phyloP scores from a whole-genome alignment of 805 yeast genomes.

The Nematodospora valgi region DNA sequence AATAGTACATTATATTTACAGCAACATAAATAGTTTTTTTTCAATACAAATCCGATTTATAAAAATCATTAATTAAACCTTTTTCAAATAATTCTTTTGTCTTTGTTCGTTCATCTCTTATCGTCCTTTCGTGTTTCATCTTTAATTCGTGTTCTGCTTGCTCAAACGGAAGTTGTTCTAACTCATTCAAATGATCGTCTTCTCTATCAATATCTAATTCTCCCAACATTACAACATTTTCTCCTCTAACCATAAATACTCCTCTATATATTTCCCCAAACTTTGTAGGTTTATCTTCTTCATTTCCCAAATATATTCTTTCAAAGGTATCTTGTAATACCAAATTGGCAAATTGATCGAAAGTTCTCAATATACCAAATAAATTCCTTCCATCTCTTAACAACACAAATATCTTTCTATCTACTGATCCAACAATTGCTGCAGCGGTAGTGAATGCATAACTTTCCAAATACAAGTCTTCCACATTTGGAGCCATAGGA shows the following conservation, averaged over 20 bases:
- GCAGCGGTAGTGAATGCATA: conserved; percentile 87
- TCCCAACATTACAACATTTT: conserved; percentile 90
- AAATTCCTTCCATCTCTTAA: conserved; percentile 87
- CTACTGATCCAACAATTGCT: conserved; percentile 84
- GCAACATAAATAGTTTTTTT: background rate
- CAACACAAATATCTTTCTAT: conserved; percentile 76
- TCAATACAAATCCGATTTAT: conserved; percentile 52
- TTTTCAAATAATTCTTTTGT: conserved; percentile 47
- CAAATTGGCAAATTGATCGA: conserved; percentile 92
- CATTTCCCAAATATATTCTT: conserved; percentile 59
- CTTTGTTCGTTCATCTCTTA: conserved; percentile 41
- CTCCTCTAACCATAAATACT: conserved; percentile 89
- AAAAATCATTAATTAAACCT: conserved; percentile 58
- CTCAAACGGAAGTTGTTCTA: conserved; percentile 57
- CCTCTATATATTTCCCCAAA: conserved; percentile 81
- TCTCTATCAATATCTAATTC: conserved; percentile 88
- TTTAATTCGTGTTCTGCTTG: conserved; percentile 52
- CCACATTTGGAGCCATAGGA: conserved; percentile 34
- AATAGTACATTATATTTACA: background rate
- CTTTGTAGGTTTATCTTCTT: conserved; percentile 29
- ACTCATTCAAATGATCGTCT: conserved; percentile 59
- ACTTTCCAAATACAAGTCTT: conserved; percentile 67
- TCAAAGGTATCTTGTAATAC: conserved; percentile 90
- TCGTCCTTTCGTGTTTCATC: conserved; percentile 25
- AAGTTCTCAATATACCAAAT: conserved; percentile 87